Base-by-base conservation (phyloP, 2,329 filamentous ascomycete species). In the Colletotrichum neosansevieriae region DNA sequence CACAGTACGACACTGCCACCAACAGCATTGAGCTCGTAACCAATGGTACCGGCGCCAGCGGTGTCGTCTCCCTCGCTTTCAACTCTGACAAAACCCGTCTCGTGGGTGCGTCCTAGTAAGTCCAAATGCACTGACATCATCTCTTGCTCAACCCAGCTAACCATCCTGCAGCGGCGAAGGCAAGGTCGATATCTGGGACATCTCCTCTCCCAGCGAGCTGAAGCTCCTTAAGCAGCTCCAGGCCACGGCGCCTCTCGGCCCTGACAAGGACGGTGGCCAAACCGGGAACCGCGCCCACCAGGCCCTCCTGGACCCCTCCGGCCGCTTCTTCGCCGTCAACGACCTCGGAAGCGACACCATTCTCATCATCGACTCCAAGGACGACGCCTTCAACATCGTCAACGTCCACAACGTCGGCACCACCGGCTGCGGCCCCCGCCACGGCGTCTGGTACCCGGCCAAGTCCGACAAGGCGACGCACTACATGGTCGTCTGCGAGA, bases 281-380 rank as follows among this genome's bases (percentile, higher is more conserved):
- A 72, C 71, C 10, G 70, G 71, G 13, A 66, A 80, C 44, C 78
- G 82, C 61, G 82, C 85, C 29, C 85, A 87, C 74, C 82, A 86
- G 76, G 77, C 80, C 11, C 74, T 84, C 24, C 77, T 83, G 10
- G 84, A 87, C 70, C 83, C 83, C 7, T 80, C 80, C 3, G 84
- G 84, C 32, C 80, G 80, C 54, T 87, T 78, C 77, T 84, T 85
- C 72, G 77, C 81, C 63, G 78, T 85, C 61, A 81, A 81, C 67
- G 83, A 87, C 71, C 80, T 87, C 11, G 85, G 84, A 68, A 82
- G 80, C 36, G 83, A 87, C 75, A 74, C 76, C n/a, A 71, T 87
- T 38, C 71, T 84, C 40, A 72, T 86, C 61, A 74, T 86, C 40
- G 82, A 86, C 77, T 76, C 79, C 62, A 72, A 78, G 70, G 75